Conservation (phyloP, 1,284 basidiomycete genomes). For the Sporisorium sorghi region DNA sequence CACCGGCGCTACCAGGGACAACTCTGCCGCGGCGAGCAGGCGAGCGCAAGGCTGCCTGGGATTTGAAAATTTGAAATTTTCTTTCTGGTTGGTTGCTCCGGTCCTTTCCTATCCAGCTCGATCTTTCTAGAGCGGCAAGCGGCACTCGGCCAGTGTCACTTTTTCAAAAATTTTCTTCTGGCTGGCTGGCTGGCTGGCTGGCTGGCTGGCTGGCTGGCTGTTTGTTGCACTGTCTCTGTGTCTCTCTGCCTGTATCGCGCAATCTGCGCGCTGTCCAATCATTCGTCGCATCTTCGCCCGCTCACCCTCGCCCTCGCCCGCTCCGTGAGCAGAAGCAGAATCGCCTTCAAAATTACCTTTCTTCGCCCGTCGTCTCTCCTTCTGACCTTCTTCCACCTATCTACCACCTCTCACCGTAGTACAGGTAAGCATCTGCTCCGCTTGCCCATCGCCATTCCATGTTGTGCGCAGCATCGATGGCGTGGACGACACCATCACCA, state of each 20-base stretch:
- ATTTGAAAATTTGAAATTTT: slow-evolving; percentile 28
- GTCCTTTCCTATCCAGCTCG: slow-evolving; percentile 46
- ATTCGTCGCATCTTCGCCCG: slow-evolving; percentile 10
- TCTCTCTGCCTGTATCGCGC: slow-evolving; percentile 12
- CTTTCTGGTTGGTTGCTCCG: slow-evolving; percentile 34
- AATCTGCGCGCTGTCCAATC: slow-evolving; percentile 15
- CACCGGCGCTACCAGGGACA: slow-evolving; percentile 16
- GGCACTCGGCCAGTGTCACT: slow-evolving; percentile 30
- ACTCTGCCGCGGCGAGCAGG: neutral
- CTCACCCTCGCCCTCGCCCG: slow-evolving; percentile 10
- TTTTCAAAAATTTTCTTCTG: slow-evolving; percentile 13
- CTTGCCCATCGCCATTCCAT: neutral
- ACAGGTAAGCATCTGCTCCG: slow-evolving; percentile 43
- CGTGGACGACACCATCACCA: neutral
- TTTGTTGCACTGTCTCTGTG: neutral
- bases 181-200: neutral
- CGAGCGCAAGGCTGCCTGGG: slow-evolving; percentile 21
- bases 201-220: neutral
- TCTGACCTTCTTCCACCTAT: slow-evolving; percentile 40
- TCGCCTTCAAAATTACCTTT: slow-evolving; percentile 43
- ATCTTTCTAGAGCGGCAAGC: slow-evolving; percentile 11
- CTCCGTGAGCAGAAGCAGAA: slow-evolving; percentile 7
- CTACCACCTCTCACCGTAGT: slow-evolving; percentile 50
- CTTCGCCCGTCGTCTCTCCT: slow-evolving; percentile 29
- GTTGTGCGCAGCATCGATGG: neutral